These are phyloP conservation scores for Trichomonas vaginalis DNA, from an alignment of 208 protist species.

Conservation along the genomic window DNA sequence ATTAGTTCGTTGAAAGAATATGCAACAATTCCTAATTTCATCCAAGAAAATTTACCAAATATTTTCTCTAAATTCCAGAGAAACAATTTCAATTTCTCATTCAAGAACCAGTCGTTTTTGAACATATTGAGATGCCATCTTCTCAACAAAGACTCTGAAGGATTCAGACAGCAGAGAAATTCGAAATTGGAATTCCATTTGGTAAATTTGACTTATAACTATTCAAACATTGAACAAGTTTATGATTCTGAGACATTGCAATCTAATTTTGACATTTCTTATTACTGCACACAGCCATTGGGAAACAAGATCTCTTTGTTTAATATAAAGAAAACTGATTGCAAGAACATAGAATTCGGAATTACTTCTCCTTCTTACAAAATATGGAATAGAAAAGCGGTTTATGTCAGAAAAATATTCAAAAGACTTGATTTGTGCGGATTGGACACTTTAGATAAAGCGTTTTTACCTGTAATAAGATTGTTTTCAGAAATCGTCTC, in stretches of 20 bases:
- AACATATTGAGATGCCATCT: background rate
- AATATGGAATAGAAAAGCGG: too few relatives aligned
- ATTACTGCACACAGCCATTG: background rate
- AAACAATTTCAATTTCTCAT: background rate
- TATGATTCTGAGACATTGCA: background rate
- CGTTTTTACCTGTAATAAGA: too few relatives aligned
- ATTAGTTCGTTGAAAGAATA: background rate
- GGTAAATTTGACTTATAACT: background rate
- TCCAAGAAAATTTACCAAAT: background rate
- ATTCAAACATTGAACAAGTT: background rate
- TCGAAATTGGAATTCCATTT: background rate
- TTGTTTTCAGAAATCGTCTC: too few relatives aligned
- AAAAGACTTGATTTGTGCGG: too few relatives aligned
- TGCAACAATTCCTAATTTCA: background rate
- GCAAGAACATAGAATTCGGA: too few relatives aligned
- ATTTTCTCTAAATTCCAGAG: too few relatives aligned
- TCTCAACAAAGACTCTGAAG: background rate
- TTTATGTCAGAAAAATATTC: too few relatives aligned
- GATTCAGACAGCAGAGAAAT: background rate
- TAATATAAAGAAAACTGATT: too few relatives aligned
- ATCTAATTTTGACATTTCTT: background rate
- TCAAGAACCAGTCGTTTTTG: background rate
- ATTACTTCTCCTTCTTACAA: too few relatives aligned
- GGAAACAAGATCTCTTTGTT: background rate
- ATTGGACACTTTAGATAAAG: too few relatives aligned